Evolutionary conservation across 1,284 basidiomycete genomes (phyloP).

Genomic region (Psilocybe mexicana): DNA sequence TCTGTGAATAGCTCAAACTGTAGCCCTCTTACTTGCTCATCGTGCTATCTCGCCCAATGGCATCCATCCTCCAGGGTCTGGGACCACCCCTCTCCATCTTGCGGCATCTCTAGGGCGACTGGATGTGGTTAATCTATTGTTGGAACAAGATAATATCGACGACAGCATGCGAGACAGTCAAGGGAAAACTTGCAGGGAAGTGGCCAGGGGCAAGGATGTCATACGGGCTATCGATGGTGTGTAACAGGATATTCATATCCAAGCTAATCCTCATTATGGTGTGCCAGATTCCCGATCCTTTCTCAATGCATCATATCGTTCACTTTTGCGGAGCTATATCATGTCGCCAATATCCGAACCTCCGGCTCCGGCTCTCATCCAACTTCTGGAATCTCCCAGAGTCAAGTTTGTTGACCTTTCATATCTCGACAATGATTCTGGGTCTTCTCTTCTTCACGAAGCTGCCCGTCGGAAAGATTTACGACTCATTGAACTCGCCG

Average conservation of each 20-base stretch:
- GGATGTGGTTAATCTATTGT: slow-evolving; percentile 75
- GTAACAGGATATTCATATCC: slow-evolving; percentile 21
- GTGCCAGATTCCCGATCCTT: slow-evolving; percentile 75
- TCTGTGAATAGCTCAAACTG: slow-evolving; percentile 51
- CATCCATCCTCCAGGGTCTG: slow-evolving; percentile 65
- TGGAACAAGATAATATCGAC: slow-evolving; percentile 80
- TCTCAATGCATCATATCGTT: slow-evolving; percentile 77
- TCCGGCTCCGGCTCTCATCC: slow-evolving; percentile 52
- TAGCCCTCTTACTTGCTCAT: slow-evolving; percentile 71
- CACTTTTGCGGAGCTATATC: slow-evolving; percentile 73
- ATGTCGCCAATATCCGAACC: slow-evolving; percentile 50
- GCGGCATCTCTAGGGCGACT: slow-evolving; percentile 80
- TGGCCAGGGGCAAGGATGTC: slow-evolving; percentile 72
- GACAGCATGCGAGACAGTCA: slow-evolving; percentile 77
- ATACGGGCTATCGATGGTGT: slow-evolving; percentile 77
- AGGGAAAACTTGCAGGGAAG: slow-evolving; percentile 74
- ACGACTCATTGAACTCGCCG: slow-evolving; percentile 79
- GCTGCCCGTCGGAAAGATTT: slow-evolving; percentile 85
- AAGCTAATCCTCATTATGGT: background rate
- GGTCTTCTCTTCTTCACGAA: slow-evolving; percentile 84
- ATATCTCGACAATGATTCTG: slow-evolving; percentile 77
- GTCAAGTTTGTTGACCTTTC: slow-evolving; percentile 63
- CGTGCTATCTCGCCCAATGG: slow-evolving; percentile 79
- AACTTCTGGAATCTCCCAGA: slow-evolving; percentile 64
- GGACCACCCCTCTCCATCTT: slow-evolving; percentile 85